phyloP scores from a whole-genome alignment of 129 eudicot species.

The Tagetes erecta region DNA sequence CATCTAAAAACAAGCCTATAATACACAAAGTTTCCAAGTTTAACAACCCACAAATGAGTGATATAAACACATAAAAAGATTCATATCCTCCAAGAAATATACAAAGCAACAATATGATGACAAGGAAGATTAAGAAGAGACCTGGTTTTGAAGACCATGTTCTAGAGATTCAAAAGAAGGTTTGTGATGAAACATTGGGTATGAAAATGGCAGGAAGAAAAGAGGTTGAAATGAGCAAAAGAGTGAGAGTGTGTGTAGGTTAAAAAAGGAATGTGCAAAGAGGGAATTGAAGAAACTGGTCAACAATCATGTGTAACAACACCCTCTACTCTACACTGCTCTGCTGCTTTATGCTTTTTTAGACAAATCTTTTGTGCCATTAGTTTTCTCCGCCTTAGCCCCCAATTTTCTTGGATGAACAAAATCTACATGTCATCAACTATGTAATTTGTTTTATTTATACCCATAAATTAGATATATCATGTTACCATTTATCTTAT shows the following conservation, averaged over 20 bases:
- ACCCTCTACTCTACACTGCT: background rate
- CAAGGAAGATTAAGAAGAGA: slow-evolving; percentile 13
- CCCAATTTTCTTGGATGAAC: slow-evolving; percentile 39
- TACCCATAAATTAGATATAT: too few relatives aligned
- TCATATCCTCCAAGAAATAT: slow-evolving; percentile 12
- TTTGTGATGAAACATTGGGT: slow-evolving; percentile 39
- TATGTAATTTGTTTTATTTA: too few relatives aligned
- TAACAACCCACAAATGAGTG: slow-evolving; percentile 6
- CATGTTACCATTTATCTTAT: too few relatives aligned
- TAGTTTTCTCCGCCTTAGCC: slow-evolving; percentile 22
- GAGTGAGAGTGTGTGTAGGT: slow-evolving; percentile 33
- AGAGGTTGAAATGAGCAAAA: slow-evolving; percentile 38
- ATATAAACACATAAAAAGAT: background rate
- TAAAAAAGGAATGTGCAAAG: slow-evolving; percentile 31
- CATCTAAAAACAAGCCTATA: background rate
- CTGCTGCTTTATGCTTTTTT: background rate
- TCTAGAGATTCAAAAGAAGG: slow-evolving; percentile 40
- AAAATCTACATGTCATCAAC: slow-evolving; percentile 12
- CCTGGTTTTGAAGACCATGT: slow-evolving; percentile 42
- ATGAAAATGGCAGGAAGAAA: slow-evolving; percentile 20
- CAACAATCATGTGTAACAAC: slow-evolving; percentile 32
- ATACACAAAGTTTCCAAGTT: slow-evolving; percentile 10
- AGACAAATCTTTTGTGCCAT: slow-evolving; percentile 18
- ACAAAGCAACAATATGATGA: background rate
- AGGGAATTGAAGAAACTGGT: slow-evolving; percentile 9